Conservation (phyloP, 495 filamentous ascomycete genomes). For the Penicillium samsonianum region DNA sequence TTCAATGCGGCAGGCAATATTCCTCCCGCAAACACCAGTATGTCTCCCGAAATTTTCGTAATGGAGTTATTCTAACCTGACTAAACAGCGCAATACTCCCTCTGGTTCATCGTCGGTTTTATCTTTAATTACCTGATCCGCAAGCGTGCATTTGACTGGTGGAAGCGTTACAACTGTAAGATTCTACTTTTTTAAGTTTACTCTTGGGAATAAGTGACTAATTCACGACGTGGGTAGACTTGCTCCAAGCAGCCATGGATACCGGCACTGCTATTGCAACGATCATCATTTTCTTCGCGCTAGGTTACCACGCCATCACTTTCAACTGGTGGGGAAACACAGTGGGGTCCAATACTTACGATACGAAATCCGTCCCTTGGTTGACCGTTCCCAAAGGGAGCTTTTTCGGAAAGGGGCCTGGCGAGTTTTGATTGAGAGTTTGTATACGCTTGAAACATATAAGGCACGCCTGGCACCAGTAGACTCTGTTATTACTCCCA, state of each 20-base stretch:
- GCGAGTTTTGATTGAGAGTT: constrained; percentile 21
- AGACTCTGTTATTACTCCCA: neutral
- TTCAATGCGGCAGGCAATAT: constrained; percentile 44
- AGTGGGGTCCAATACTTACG: constrained; percentile 28
- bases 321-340: constrained; percentile 36
- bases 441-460: neutral
- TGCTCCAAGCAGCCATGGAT: constrained; percentile 60
- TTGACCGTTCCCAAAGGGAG: constrained; percentile 24
- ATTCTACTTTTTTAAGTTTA: neutral
- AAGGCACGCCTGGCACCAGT: neutral
- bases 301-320: constrained; percentile 37
- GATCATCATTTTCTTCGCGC: constrained; percentile 57
- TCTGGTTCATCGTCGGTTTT: constrained; percentile 61
- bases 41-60: neutral
- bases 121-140: constrained; percentile 62
- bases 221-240: constrained; percentile 29
- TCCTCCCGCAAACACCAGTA: constrained; percentile 42
- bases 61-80: neutral
- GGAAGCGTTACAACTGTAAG: constrained; percentile 64
- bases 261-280: constrained; percentile 67
- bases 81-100: constrained; percentile 33
- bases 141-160: constrained; percentile 60
- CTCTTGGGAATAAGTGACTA: neutral
- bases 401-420: constrained; percentile 33
- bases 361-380: constrained; percentile 29